Evolutionary conservation across 2,329 filamentous ascomycete genomes (phyloP).

Genomic region (Nemania bipapillata): DNA sequence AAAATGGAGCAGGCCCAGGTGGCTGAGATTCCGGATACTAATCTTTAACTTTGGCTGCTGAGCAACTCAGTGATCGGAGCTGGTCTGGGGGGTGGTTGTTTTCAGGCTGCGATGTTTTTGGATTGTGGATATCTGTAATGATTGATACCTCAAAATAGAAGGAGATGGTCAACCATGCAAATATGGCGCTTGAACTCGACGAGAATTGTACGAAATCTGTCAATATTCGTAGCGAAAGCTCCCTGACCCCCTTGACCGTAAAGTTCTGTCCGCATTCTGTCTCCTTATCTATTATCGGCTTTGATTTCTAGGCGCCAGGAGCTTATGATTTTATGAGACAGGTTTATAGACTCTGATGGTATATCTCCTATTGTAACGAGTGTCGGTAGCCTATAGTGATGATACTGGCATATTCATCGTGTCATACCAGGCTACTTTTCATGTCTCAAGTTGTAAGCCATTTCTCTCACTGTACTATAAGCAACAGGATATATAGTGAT

Average conservation of each 20-base stretch:
- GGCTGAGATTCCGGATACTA: conserved; percentile 53
- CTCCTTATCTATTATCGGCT: neutral
- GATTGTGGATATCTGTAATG: conserved; percentile 45
- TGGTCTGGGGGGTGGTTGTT: conserved; percentile 45
- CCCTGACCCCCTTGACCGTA: neutral
- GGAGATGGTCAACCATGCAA: conserved; percentile 40
- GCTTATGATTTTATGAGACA: neutral
- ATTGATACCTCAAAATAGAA: conserved; percentile 51
- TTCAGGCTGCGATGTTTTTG: conserved; percentile 37
- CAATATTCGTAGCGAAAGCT: neutral
- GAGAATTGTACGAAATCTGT: conserved; percentile 6
- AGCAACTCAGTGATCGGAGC: conserved; percentile 45
- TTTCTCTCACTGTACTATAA: neutral
- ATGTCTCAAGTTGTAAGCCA: neutral
- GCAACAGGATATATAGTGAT: neutral
- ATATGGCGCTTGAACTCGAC: conserved; percentile 16
- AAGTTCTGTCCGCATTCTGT: neutral
- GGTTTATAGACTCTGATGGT: neutral
- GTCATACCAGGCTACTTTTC: neutral
- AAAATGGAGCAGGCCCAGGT: conserved; percentile 54
- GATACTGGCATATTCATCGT: neutral
- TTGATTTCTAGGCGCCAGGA: neutral
- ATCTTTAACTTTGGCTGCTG: conserved; percentile 49
- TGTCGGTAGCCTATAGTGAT: neutral
- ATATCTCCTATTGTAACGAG: too few relatives aligned